Evolutionary conservation across 2,329 filamentous ascomycete species (phyloP).

Genomic region (Trichoderma sp.): DNA sequence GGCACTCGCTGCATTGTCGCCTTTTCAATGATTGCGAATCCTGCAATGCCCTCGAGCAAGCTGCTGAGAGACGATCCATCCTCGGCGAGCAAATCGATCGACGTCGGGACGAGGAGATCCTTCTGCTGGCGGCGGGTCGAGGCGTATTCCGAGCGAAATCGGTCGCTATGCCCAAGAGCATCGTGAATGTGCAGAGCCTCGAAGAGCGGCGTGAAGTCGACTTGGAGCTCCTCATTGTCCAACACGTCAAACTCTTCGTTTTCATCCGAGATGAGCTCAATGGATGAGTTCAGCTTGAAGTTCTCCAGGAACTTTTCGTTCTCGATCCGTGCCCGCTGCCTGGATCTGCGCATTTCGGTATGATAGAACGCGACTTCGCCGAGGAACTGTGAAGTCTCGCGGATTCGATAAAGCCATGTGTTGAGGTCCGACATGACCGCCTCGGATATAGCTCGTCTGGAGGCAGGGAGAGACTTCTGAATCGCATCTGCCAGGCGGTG

Average conservation of each 20-base stretch:
- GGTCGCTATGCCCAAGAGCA: slow-evolving; percentile 87
- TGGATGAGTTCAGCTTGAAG: slow-evolving; percentile 93
- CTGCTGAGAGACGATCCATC: slow-evolving; percentile 86
- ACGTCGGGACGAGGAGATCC: slow-evolving; percentile 78
- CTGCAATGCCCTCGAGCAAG: slow-evolving; percentile 88
- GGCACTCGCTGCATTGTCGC: slow-evolving; percentile 87
- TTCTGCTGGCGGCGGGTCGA: slow-evolving; percentile 88
- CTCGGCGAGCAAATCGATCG: slow-evolving; percentile 76
- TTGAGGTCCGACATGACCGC: slow-evolving; percentile 97
- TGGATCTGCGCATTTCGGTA: slow-evolving; percentile 80
- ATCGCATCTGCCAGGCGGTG: slow-evolving; percentile 96
- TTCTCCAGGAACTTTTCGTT: slow-evolving; percentile 72
- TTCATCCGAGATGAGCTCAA: slow-evolving; percentile 94
- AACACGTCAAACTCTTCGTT: slow-evolving; percentile 93
- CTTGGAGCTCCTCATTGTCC: slow-evolving; percentile 91
- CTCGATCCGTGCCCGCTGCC: slow-evolving; percentile 82
- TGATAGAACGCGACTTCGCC: slow-evolving; percentile 97
- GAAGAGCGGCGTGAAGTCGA: slow-evolving; percentile 92
- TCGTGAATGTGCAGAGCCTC: slow-evolving; percentile 97
- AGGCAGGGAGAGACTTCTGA: slow-evolving; percentile 90
- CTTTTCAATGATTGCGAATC: slow-evolving; percentile 95
- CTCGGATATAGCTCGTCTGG: slow-evolving; percentile 90
- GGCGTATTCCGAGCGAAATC: slow-evolving; percentile 89
- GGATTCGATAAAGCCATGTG: slow-evolving; percentile 92
- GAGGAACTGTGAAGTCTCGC: slow-evolving; percentile 93